These are phyloP conservation scores for Epichloe coenophiala DNA, from an alignment of 2,329 filamentous ascomycete genomes.

Conservation along the genomic window DNA sequence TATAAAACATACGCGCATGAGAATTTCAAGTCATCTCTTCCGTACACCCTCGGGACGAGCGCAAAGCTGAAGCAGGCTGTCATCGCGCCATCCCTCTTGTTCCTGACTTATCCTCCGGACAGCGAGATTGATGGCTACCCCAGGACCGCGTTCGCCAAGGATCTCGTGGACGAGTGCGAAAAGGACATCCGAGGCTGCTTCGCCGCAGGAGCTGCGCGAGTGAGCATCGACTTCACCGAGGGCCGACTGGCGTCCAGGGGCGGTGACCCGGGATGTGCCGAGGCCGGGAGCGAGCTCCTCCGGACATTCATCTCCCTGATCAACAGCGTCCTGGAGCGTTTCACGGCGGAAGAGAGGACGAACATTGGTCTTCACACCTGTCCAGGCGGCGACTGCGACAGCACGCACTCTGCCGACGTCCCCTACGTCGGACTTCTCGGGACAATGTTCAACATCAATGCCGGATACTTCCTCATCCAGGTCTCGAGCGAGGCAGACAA, in stretches of 20 bases:
- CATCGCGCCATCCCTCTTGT: slow-evolving; percentile 6
- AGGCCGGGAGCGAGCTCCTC: slow-evolving; percentile 4
- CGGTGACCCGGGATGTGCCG: slow-evolving; percentile 2
- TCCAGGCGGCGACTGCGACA: slow-evolving; percentile 8
- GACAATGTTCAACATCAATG: slow-evolving; percentile 6
- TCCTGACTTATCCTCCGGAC: slow-evolving; percentile 4
- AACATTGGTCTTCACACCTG: slow-evolving; percentile 9
- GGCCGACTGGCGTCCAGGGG: slow-evolving; percentile 5
- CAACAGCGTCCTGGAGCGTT: slow-evolving; percentile 5
- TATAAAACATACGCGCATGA: slow-evolving; percentile 6
- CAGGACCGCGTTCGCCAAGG: slow-evolving; percentile 2
- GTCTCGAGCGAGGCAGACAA: slow-evolving; percentile 5
- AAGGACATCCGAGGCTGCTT: slow-evolving; percentile 8
- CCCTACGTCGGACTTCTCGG: slow-evolving; percentile 4
- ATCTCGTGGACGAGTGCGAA: slow-evolving; percentile 6
- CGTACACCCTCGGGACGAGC: slow-evolving; percentile 1
- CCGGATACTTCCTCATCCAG: slow-evolving; percentile 8
- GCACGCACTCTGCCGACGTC: slow-evolving; percentile 5
- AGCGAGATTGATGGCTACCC: slow-evolving; percentile 6
- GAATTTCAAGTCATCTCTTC: slow-evolving; percentile 3
- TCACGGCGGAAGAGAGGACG: slow-evolving; percentile 4
- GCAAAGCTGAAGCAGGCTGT: slow-evolving; percentile 6
- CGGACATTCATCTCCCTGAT: slow-evolving; percentile 4
- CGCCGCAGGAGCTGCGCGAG: slow-evolving; percentile 4
- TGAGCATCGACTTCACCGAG: slow-evolving; percentile 8